Evolutionary conservation across 73 alveolate species (phyloP), one percentile per base, ranked within the genome.

Genomic region (Paramecium biaurelia): DNA sequence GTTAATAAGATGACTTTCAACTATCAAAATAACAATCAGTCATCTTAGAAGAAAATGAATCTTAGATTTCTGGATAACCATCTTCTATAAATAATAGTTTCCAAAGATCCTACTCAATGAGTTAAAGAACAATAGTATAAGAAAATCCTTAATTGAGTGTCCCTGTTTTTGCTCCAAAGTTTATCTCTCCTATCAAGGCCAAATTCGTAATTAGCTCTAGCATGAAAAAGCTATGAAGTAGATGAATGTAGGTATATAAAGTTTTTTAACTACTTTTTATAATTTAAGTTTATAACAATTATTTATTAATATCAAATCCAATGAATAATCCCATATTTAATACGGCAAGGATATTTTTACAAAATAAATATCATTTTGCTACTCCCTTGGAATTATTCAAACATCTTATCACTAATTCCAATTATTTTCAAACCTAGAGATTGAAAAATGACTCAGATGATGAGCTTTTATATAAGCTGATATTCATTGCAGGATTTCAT

Each of bases 1-100:
- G 0, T 18, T 53, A 2, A 53, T n/a, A 53, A 53, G 68, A 53
- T 1, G 12, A 15, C 15, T 18, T 35, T 30, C 28, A 74, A 74
- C 5, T 74, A 14, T 43, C 32, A 79, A 7, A 42, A 79, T 24
- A 47, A 18, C 9, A 41, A 79, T 79, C 70, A 42, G 23, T 79
- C 18, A 79, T 79, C 23, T 3, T 47, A 1, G 90, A 79, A 47
- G 90, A 79, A 15, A 47, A 79, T 79, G 90, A 79, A 34, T 79
- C 90, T 4, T 79, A 43, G 37, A 38, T 79, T 6, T 79, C 90
- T n/a, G 63, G 59, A 34, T 32, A 32, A 35, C 86, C 86, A 34
- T 72, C 90, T 23, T 79, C 90, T 1, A 42, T 79, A 20, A 79
- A 79, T 34, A 79, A 79, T 43, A 79, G 90, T 79, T 79, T 79